A percentile compares a stretch with the other conserved stretches of the same genome.
These are phyloP conservation scores for Sanghuangporus weigelae DNA, from an alignment of 1,284 basidiomycete genomes.

Conservation along the genomic window DNA sequence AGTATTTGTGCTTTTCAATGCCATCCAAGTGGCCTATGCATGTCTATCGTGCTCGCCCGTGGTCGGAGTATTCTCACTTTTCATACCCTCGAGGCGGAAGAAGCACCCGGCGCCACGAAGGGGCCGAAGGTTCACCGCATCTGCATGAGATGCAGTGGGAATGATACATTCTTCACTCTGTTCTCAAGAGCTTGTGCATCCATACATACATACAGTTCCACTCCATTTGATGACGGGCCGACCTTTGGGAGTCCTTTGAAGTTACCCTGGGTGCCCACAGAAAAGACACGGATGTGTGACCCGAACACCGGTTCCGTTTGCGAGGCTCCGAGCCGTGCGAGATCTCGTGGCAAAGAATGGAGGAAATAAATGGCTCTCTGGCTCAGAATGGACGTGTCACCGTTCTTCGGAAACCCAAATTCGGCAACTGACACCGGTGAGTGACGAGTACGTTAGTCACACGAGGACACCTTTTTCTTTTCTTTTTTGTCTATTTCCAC, in stretches of 20 bases:
- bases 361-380: not conserved
- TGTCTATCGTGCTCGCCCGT: not conserved
- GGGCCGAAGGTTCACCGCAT: not conserved
- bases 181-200: not conserved
- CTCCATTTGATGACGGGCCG: not conserved
- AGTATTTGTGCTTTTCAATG: not conserved
- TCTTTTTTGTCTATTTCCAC: not conserved
- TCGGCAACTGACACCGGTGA: not conserved
- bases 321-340: not conserved
- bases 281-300: not conserved
- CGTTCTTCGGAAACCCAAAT: not conserved
- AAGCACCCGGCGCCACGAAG: not conserved
- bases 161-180: not conserved
- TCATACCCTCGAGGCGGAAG: not conserved
- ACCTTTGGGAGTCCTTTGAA: not conserved
- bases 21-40: not conserved
- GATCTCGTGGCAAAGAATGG: not conserved
- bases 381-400: not conserved
- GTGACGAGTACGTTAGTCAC: not conserved
- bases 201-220: not conserved
- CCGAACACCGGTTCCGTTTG: not conserved
- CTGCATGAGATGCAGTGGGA: not conserved
- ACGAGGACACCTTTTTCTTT: not conserved
- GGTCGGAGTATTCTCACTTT: not conserved
- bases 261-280: not conserved